Base-by-base conservation (phyloP, 768 basidiomycete species). In the Galerina marginata region DNA sequence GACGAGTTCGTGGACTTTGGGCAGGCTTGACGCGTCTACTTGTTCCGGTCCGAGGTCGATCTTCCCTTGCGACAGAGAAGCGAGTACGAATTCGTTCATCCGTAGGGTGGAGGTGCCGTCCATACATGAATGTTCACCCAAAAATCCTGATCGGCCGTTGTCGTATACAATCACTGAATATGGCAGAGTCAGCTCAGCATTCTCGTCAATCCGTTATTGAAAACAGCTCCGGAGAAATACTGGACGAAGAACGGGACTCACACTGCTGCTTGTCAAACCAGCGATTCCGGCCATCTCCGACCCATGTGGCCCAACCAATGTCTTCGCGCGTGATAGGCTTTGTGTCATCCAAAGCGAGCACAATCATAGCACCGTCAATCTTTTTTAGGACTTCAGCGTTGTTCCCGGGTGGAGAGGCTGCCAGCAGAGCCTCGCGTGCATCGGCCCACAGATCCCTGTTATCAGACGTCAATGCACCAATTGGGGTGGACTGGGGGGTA, bases 211-310 rank as follows among this genome's bases (percentile, higher is more conserved):
- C 11, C 20, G 20, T 20, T 20, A 20, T 20, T 20, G 20, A 20
- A 37, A 23, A 42, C 23, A 58, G 36, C 16, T 20, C 29, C 29
- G 29, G 29, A 33, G 29, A 33, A 33, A 33, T 33, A 33, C 23
- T 5, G 43, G 46, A 36, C 25, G 14, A 46, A 15, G n/a, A 45
- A 47, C 25, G n/a, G 43, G 4, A 81, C 90, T 37, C 71, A 95
- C 93, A 69, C 70, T 99, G 93, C 71, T 99, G 96, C 75, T 99
- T 99, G 80, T 99, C 97, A 71, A 89, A 98, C 82, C 91, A 99
- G 60, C 96, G 80, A 73, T 96, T 97, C 51, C 87, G 80, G 23
- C 94, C 96, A 65, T 96, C 85, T 36, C 95, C 96, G 23, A 89
- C 88, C 95, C 96, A 98, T 50, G 87, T 86, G 16, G 76, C 80